Evolutionary conservation across 805 yeast genomes (phyloP), one percentile per base, ranked within the genome.

Genomic region (Pichia pseudocactophila): DNA sequence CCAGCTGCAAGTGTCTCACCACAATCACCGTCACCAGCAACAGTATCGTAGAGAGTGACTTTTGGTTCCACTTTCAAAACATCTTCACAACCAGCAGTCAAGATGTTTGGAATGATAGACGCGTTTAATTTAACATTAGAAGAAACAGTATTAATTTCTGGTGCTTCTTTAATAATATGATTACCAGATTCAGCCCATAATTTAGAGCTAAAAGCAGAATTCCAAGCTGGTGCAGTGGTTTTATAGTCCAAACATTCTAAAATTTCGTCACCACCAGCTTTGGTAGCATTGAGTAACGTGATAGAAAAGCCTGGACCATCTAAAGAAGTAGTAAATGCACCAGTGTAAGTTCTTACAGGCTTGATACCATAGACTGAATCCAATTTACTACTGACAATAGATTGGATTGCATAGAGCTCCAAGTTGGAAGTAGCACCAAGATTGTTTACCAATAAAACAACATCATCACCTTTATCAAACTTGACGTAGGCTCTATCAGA

Each of bases 11-110:
- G 65, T 1, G 97, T 89, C 54, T 86, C 92, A 33, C 97, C 97
- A 64, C 97, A 89, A 59, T 89, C 97, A 53, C 97, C 97, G 60
- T 89, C 97, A 44, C 97, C 97, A 1, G 90, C 96, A 50, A 78
- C 70, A 2, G 94, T 82, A 55, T 89, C 97, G 51, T 83, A 79
- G 42, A 76, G 72, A 1, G 97, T 89, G 55, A 89, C 82, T 53
- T 76, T 74, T 2, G 95, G 92, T 61, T 89, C 97, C n/a, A 73
- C 73, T 22, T 70, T 65, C 34, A 81, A 64, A 7, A 80, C 63
- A 7, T 61, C 58, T 41, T 74, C 65, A 43, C 84, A 80, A 32
- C 74, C 78, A 2, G 71, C 51, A 32, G 61, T 58, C 52, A 79
- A 59, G 50, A 73, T 53, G 4, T 54, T 48, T 33, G 52, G 59